These are phyloP conservation scores for Argentina anserina DNA, from an alignment of 306 rosid species.

Conservation along the genomic window DNA sequence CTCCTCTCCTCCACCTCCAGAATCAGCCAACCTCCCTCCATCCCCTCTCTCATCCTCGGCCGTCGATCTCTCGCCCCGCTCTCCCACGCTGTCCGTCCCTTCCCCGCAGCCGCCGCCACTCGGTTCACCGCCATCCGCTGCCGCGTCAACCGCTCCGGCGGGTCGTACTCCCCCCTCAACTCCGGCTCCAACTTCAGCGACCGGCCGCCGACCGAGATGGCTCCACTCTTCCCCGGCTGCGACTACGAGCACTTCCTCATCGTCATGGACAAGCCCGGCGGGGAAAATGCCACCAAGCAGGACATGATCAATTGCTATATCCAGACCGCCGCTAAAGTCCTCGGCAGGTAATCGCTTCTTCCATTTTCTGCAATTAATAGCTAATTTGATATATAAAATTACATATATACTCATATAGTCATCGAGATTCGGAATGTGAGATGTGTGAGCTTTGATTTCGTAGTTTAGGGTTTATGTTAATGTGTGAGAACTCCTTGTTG, in stretches of 20 bases:
- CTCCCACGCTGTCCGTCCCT: conserved; percentile 32
- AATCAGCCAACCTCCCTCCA: conserved; percentile 32
- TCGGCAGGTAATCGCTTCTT: conserved; percentile 51
- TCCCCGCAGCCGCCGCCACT: conserved; percentile 13
- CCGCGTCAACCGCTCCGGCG: conserved; percentile 62
- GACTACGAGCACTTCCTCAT: conserved; percentile 97
- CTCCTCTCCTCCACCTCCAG: conserved; percentile 34
- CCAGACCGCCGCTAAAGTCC: conserved; percentile 65
- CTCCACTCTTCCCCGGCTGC: conserved; percentile 93
- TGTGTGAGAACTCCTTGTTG: not conserved
- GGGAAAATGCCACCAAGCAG: conserved; percentile 70
- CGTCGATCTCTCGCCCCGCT: conserved; percentile 43
- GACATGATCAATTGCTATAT: conserved; percentile 82
- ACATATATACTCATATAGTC: not conserved
- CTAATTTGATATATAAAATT: not conserved
- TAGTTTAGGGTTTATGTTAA: not conserved
- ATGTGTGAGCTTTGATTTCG: not conserved
- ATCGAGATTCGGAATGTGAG: not conserved
- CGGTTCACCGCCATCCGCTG: conserved; percentile 55
- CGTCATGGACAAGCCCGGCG: conserved; percentile 91
- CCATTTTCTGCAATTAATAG: not conserved
- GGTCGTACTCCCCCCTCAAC: conserved; percentile 76
- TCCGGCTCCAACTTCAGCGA: conserved; percentile 69
- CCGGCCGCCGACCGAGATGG: conserved; percentile 95
- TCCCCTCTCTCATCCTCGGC: conserved; percentile 31